Base-by-base conservation (phyloP, 345 rosid species). In the Erysimum cheiranthoides region DNA sequence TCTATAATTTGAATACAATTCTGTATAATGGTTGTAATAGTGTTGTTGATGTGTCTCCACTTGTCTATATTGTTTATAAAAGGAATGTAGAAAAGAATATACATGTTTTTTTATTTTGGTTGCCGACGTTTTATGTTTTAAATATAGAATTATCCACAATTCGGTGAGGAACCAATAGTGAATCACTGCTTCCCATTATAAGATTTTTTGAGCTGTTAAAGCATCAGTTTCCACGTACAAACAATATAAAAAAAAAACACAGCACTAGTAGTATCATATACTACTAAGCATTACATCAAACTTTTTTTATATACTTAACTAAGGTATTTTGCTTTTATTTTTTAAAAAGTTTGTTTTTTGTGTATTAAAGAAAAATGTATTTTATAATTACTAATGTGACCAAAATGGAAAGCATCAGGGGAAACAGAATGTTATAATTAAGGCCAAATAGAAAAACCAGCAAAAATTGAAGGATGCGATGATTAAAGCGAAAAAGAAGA, bases 141-240 rank as follows among this genome's bases (percentile, higher is more conserved):
- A 38, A 34, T 2, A 47, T 38, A 9, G 16, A 61, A 16, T 46
- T 74, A 66, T 68, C 53, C 21, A 59, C 17, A 32, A 38, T 18
- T 60, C 5, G 45, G 54, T 60, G 50, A 67, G 66, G 72, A 60
- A 60, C 51, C 60, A 66, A 57, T 54, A 73, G 11, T 74, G 49
- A 34, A 54, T 56, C 67, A 59, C 62, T 10, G 57, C 28, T 51
- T 61, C 56, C 62, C 70, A 61, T 51, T 68, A 60, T 51, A 68
- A 36, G 39, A 9, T 32, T 42, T 31, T 68, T 61, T 21, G 30
- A 76, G 79, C 79, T 76, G 74, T 69, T 5, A 76, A 69, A 75
- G 64, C 63, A 53, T 59, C 25, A 69, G 50, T 61, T 43, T 61
- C n/a, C 70, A 76, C 42, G 54, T 52, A 57, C 13, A 30, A 61